Evolutionary conservation across 352 stramenopile species (phyloP).

Genomic region (Phytophthora cactorum): DNA sequence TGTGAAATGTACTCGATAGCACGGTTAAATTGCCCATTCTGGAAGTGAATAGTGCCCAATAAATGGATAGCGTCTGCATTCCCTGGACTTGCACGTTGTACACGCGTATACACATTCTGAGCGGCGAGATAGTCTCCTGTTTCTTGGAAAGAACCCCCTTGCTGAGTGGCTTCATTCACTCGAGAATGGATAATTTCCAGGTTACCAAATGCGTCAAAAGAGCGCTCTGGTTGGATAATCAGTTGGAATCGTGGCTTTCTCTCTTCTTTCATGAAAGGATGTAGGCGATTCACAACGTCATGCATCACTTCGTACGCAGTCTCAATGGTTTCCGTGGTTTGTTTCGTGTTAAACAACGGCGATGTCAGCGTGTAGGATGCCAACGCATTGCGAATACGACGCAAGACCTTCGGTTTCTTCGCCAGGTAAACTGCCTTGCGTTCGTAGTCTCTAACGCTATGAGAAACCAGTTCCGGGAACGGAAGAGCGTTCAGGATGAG

Average conservation of each 20-base stretch:
- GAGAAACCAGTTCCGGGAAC: constrained; percentile 40
- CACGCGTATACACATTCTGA: constrained; percentile 47
- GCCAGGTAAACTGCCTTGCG: constrained; percentile 62
- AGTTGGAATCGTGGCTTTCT: constrained; percentile 40
- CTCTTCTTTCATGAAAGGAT: constrained; percentile 15
- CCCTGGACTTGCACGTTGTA: constrained; percentile 33
- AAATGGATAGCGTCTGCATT: constrained; percentile 59
- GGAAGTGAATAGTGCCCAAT: constrained; percentile 42
- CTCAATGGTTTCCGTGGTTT: constrained; percentile 72
- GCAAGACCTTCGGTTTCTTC: constrained; percentile 20
- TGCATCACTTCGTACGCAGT: constrained; percentile 66
- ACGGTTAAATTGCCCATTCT: constrained; percentile 15
- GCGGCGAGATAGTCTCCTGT: constrained; percentile 26
- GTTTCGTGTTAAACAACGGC: constrained; percentile 78
- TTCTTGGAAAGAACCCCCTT: constrained; percentile 43
- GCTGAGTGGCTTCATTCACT: constrained; percentile 22
- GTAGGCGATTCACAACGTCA: constrained; percentile 48
- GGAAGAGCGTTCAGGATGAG: constrained; percentile 53
- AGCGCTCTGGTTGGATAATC: constrained; percentile 42
- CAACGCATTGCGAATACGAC: constrained; percentile 39
- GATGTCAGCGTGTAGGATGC: constrained; percentile 38
- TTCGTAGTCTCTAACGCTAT: constrained; percentile 80
- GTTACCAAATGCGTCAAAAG: constrained; percentile 3
- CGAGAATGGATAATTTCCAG: constrained; percentile 6
- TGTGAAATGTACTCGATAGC: constrained; percentile 29